Percentiles rank a stretch among this genome's conserved stretches.
Evolutionary conservation across 768 basidiomycete species (phyloP).

Genomic region (Leccinum arenicola): DNA sequence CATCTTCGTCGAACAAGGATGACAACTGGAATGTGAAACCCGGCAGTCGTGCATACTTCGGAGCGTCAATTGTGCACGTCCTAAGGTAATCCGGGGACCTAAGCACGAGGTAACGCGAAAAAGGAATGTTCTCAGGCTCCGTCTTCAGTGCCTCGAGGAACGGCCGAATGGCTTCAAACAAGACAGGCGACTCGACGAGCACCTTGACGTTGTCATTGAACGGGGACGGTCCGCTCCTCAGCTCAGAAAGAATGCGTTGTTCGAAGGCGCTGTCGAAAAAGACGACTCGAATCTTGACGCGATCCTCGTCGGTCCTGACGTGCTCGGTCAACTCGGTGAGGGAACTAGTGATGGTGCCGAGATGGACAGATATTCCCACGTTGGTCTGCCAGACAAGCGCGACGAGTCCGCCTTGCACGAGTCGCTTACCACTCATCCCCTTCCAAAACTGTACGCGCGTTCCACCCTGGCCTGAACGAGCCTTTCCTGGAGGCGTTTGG

Average conservation of each 20-base stretch:
- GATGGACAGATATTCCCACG: constrained; percentile 40
- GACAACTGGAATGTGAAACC: constrained; percentile 55
- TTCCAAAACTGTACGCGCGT: constrained; percentile 60
- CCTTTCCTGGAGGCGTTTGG: constrained; percentile 55
- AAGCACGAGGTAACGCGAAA: constrained; percentile 50
- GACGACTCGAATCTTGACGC: constrained; percentile 46
- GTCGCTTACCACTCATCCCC: constrained; percentile 52
- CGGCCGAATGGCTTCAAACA: constrained; percentile 67
- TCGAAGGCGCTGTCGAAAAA: constrained; percentile 66
- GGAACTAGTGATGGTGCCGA: constrained; percentile 50
- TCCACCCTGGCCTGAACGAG: constrained; percentile 38
- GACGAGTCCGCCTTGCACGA: constrained; percentile 61
- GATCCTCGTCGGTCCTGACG: constrained; percentile 31
- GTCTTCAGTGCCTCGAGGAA: constrained; percentile 60
- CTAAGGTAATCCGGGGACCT: constrained; percentile 35
- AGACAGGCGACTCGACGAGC: constrained; percentile 59
- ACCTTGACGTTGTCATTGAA: constrained; percentile 28
- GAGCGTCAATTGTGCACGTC: constrained; percentile 42
- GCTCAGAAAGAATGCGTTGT: constrained; percentile 41
- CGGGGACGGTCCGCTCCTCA: constrained; percentile 28
- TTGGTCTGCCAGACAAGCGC: constrained; percentile 51
- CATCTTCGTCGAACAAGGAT: constrained; percentile 46
- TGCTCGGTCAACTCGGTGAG: constrained; percentile 45
- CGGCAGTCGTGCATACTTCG: constrained; percentile 52
- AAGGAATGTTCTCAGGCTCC: constrained; percentile 58